A percentile compares a stretch with the other conserved stretches of the same genome.
These are phyloP conservation scores for Solanum bukasovii DNA, from an alignment of 257 asterid species.

Conservation along the genomic window DNA sequence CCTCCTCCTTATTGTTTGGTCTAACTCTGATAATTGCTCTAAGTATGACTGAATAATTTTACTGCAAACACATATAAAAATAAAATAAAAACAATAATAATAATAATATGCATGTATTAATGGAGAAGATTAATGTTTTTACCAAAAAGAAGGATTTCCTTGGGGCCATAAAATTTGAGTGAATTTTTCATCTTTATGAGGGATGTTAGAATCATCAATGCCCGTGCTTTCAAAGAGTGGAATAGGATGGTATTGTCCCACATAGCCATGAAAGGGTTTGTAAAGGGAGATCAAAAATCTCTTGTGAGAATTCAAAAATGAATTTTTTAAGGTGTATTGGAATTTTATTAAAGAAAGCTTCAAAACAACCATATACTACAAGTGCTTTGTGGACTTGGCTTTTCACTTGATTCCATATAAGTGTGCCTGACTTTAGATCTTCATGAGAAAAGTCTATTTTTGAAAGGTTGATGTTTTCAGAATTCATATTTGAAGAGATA, in stretches of 20 bases:
- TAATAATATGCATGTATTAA: neutral
- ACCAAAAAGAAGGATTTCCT: conserved; percentile 37
- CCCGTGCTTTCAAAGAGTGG: conserved; percentile 59
- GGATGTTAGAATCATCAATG: conserved; percentile 20
- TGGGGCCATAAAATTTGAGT: conserved; percentile 31
- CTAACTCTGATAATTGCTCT: neutral
- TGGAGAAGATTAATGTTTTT: neutral
- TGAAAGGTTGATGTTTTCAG: too few species aligned
- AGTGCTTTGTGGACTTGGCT: too few species aligned
- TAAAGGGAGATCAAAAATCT: conserved; percentile 49
- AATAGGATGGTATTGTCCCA: conserved; percentile 34
- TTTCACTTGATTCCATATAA: too few species aligned
- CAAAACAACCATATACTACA: too few species aligned
- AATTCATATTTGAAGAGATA: too few species aligned
- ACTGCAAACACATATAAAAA: conserved; percentile 8
- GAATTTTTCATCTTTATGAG: conserved; percentile 17
- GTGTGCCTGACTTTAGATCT: too few species aligned
- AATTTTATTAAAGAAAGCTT: too few species aligned
- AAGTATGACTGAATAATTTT: conserved; percentile 10
- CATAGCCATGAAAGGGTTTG: conserved; percentile 49
- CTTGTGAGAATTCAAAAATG: conserved; percentile 5
- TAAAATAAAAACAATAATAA: too few species aligned
- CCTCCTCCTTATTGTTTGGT: conserved; percentile 34
- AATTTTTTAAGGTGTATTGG: too few species aligned
- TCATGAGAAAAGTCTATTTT: too few species aligned